phyloP scores from a whole-genome alignment of 1,139 yeast species.

The Arxiozyma telluris region DNA sequence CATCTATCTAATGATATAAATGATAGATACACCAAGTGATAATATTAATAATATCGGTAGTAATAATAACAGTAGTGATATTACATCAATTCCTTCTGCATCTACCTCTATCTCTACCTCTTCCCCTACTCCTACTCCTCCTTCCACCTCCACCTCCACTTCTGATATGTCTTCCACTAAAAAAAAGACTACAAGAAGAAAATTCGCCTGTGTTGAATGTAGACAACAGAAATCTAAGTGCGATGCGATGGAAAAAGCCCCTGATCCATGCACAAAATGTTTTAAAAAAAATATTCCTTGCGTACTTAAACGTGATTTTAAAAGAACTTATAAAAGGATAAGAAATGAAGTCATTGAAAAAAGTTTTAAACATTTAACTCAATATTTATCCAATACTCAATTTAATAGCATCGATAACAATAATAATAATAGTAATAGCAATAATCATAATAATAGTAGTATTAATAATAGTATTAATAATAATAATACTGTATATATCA shows the following conservation, averaged over 20 bases:
- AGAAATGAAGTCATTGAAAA: conserved; percentile 75
- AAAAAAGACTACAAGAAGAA: conserved; percentile 31
- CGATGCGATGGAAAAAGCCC: conserved; percentile 71
- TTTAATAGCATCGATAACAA: conserved; percentile 16
- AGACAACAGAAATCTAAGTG: conserved; percentile 90
- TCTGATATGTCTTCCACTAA: background rate
- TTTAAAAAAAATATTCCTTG: conserved; percentile 60
- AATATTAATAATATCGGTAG: too few species aligned
- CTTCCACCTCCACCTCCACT: background rate
- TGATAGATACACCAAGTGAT: too few species aligned
- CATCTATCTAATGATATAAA: too few species aligned
- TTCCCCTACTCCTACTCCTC: background rate
- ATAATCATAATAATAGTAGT: too few species aligned
- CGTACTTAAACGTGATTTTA: conserved; percentile 67
- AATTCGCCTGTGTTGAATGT: conserved; percentile 91
- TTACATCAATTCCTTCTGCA: background rate
- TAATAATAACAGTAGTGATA: too few species aligned
- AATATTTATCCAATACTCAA: conserved; percentile 41
- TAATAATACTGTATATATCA: conserved; percentile 20
- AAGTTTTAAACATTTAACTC: conserved; percentile 62
- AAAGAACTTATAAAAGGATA: conserved; percentile 81
- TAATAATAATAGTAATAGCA: too few species aligned
- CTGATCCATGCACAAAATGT: conserved; percentile 81
- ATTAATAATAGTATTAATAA: conserved; percentile 30
- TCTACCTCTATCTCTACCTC: background rate